Conservation (phyloP, 2,329 filamentous ascomycete species). For the Diaporthe ilicicola region DNA sequence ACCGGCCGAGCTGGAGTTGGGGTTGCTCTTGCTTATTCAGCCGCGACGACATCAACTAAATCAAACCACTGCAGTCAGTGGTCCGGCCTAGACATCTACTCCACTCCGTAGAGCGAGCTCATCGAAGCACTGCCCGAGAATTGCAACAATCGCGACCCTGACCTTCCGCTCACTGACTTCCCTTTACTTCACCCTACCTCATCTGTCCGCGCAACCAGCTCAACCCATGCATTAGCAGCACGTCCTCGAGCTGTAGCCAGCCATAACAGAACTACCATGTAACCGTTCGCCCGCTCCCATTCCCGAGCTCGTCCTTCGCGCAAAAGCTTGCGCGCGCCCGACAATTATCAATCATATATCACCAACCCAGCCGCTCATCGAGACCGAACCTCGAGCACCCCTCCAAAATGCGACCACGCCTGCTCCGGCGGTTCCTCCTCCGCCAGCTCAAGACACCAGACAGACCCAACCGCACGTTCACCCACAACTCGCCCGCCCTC, state of each 20-base stretch:
- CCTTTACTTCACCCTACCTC: no score
- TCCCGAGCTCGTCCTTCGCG: background rate
- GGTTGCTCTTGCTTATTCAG: background rate
- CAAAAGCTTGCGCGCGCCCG: background rate
- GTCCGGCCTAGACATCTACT: no score
- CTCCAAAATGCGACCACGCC: constrained; percentile 49
- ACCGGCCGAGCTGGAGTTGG: background rate
- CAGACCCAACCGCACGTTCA: constrained; percentile 56
- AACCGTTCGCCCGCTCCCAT: background rate
- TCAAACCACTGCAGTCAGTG: no score
- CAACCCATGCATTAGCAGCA: background rate
- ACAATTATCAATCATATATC: background rate
- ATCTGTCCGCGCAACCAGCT: no score
- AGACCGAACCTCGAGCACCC: background rate
- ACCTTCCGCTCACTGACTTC: background rate
- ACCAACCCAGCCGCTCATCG: background rate
- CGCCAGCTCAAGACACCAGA: constrained; percentile 30
- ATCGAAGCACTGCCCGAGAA: background rate
- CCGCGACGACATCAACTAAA: background rate
- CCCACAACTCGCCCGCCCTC: constrained; percentile 60
- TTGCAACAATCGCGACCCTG: background rate
- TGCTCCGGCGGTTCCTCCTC: constrained; percentile 46
- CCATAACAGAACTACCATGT: background rate
- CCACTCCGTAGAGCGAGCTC: background rate
- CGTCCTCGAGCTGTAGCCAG: background rate